Evolutionary conservation across 257 asterid genomes (phyloP).

Genomic region (Henckelia pumila): DNA sequence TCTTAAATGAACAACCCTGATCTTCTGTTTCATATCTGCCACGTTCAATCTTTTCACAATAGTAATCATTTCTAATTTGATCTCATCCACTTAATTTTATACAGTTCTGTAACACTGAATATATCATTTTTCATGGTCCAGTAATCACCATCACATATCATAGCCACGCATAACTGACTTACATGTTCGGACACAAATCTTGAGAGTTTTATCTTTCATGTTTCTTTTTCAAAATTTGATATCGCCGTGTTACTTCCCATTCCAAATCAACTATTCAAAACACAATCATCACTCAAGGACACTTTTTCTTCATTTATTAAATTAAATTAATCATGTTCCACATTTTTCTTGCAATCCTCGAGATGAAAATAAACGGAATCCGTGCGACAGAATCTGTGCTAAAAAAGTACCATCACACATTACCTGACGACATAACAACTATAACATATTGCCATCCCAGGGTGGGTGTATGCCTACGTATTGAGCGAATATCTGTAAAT

Average conservation of each 20-base stretch:
- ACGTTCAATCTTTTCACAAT: not conserved
- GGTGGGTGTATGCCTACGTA: conserved; percentile 91
- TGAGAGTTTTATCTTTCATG: too few species aligned
- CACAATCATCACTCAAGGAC: not conserved
- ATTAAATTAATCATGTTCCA: not conserved
- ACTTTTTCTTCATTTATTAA: too few species aligned
- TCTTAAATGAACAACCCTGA: not conserved
- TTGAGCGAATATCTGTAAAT: conserved; percentile 79
- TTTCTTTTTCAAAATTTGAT: not conserved
- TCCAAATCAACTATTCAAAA: not conserved
- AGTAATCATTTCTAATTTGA: not conserved
- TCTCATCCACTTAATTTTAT: not conserved
- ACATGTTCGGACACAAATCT: not conserved
- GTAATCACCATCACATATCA: not conserved
- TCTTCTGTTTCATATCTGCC: not conserved
- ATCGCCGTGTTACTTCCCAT: not conserved
- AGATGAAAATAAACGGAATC: not conserved
- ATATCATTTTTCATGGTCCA: not conserved
- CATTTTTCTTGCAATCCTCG: not conserved
- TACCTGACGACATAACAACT: conserved; percentile 90
- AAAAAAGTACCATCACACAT: not conserved
- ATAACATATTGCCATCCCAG: conserved; percentile 95
- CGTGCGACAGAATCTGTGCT: not conserved
- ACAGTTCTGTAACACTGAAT: not conserved
- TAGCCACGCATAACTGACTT: not conserved